Evolutionary conservation across 305 asterid species (phyloP).

Genomic region (Solanum chacoense): DNA sequence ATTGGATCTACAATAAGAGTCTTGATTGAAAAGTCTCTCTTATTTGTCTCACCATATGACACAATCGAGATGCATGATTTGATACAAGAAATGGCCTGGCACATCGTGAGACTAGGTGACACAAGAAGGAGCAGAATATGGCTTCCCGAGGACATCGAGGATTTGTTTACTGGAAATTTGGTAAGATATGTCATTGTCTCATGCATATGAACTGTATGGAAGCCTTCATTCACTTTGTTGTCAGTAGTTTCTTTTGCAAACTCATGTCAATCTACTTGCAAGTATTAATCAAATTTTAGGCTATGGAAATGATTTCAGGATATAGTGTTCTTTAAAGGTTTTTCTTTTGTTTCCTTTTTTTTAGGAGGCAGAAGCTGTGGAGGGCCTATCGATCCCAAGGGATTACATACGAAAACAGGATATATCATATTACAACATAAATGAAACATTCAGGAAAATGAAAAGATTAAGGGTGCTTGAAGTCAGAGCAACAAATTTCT

Average conservation of each 20-base stretch:
- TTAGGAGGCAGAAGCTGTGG: constrained; percentile 1
- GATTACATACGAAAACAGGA: not conserved
- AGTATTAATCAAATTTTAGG: not conserved
- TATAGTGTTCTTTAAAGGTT: not conserved
- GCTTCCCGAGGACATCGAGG: not conserved
- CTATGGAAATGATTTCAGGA: not conserved
- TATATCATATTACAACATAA: not conserved
- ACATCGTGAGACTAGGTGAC: not conserved
- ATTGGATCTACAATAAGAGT: not conserved
- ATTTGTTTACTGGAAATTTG: constrained; percentile 2
- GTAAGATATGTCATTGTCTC: not conserved
- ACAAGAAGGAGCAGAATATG: constrained; percentile 2
- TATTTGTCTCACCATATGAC: not conserved
- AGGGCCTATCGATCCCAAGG: not conserved
- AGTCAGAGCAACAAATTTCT: not conserved
- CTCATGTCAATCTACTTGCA: not conserved
- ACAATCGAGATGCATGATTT: constrained; percentile 6
- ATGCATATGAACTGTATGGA: not conserved
- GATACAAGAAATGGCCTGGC: constrained; percentile 9
- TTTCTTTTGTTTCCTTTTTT: not conserved
- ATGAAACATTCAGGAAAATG: not conserved
- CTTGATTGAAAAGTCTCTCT: constrained; percentile 5
- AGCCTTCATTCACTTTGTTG: not conserved
- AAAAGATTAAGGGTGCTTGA: constrained; percentile 1
- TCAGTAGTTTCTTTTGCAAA: not conserved